Conservation (phyloP, 257 asterid genomes). For the Echium plantagineum region DNA sequence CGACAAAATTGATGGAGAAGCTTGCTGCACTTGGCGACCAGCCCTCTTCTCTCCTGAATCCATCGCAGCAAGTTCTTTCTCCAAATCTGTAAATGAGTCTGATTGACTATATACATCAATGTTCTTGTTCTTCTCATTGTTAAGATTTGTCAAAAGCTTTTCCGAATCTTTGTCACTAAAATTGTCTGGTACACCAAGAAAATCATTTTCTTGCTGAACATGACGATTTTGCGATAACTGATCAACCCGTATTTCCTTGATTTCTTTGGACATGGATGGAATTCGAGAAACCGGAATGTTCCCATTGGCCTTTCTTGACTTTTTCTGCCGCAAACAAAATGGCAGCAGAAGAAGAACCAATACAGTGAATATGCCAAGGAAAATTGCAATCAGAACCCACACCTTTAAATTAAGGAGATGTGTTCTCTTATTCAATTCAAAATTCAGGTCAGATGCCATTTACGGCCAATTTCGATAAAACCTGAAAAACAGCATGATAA, state of each 20-base stretch:
- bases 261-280: slow-evolving; percentile 74
- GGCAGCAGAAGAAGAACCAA: too few relatives aligned
- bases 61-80: slow-evolving; percentile 25
- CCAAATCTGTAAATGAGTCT: slow-evolving; percentile 56
- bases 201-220: slow-evolving; percentile 61
- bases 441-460: slow-evolving; percentile 9
- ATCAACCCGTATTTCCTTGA: slow-evolving; percentile 83
- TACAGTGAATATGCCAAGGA: slow-evolving; percentile 44
- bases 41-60: slow-evolving; percentile 47
- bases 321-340: not conserved
- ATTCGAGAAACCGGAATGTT: slow-evolving; percentile 55
- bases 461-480: too few relatives aligned
- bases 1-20: slow-evolving; percentile 74
- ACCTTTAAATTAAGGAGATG: slow-evolving; percentile 63
- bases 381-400: slow-evolving; percentile 80
- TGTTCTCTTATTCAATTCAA: slow-evolving; percentile 43
- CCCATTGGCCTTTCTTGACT: slow-evolving; percentile 17
- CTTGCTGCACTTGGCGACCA: slow-evolving; percentile 21
- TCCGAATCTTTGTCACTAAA: slow-evolving; percentile 65
- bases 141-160: slow-evolving; percentile 63
- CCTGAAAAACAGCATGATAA: too few relatives aligned
- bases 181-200: slow-evolving; percentile 72
- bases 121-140: slow-evolving; percentile 43
- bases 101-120: slow-evolving; percentile 51
- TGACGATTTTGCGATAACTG: slow-evolving; percentile 54